Evolutionary conservation across 192 early-diverging fungal genomes (phyloP), one percentile per base, ranked within the genome.

Genomic region (Coemansia umbellata): DNA sequence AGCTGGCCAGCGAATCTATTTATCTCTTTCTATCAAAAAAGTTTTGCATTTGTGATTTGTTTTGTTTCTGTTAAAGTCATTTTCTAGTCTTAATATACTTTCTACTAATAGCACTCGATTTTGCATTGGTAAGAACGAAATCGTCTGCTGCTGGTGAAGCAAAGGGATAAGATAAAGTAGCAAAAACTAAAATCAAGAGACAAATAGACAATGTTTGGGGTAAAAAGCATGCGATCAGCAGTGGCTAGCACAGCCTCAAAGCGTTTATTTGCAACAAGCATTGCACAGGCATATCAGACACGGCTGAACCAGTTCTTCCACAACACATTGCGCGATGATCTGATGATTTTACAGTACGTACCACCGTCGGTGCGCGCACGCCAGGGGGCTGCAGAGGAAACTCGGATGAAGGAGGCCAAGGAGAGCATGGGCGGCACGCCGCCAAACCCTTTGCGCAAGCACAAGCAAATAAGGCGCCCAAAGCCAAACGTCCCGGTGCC

Each of bases 281-380:
- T 49, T 5, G 37, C 45, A 3, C 50, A 42, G 4, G 58, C 27
- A 27, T 75, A 79, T 53, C 76, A 79, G 47, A 45, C 76, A 23
- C 80, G 91, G 22, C 81, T 93, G 5, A 81, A 81, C 47, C 85
- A 88, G 52, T 82, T 85, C 69, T 90, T 87, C 67, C 80, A 81
- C 62, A 78, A 83, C 48, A 84, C 85, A 9, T 50, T 94, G 50
- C 81, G 80, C 36, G 85, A 91, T 60, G 90, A 92, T 50, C 55
- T 92, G 13, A 80, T 87, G 69, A 73, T 87, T 44, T 63, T 91
- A 13, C 68, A 81, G 11, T 92, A 94, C 69, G 64, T 82, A 52
- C 91, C 92, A 65, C 69, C 67, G 15, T 50, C 52, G 28, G 69
- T 71, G 37, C 78, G 60, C 18, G 63, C 64, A 18, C 63, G 56